Evolutionary conservation across 2,329 filamentous ascomycete species (phyloP).

Genomic region (Colletotrichum sidae): DNA sequence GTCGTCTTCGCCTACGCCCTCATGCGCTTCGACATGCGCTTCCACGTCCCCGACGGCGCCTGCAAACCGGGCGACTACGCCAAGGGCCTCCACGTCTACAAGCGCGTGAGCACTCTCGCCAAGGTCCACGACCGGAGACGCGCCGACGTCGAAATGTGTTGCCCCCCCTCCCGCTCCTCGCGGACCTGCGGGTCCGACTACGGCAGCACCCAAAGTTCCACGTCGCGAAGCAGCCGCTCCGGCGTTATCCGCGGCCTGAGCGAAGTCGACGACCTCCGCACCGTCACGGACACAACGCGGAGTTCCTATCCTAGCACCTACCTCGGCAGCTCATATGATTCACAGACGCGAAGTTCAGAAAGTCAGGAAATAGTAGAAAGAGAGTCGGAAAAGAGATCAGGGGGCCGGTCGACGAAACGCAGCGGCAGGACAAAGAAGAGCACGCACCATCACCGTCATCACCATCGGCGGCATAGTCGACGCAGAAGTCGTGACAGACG

Average conservation of each 20-base stretch:
- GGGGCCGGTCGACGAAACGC: conserved; percentile 2
- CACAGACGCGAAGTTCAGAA: conserved; percentile 6
- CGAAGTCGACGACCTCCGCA: conserved; percentile 3
- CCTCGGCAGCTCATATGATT: conserved; percentile 7
- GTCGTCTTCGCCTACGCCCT: conserved; percentile 76
- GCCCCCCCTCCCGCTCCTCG: no score
- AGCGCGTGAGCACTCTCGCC: conserved; percentile 32
- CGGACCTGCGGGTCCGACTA: no score
- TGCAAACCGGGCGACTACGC: conserved; percentile 65
- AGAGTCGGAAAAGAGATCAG: conserved; percentile 20
- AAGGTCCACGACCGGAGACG: not conserved
- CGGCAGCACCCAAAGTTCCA: conserved; percentile 36
- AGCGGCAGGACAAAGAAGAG: conserved; percentile 19
- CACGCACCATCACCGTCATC: conserved; percentile 1
- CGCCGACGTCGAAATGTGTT: not conserved
- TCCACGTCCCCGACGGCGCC: conserved; percentile 72
- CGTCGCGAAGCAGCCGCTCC: conserved; percentile 41
- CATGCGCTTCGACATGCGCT: conserved; percentile 78
- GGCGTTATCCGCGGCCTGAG: conserved; percentile 17
- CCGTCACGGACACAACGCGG: not conserved
- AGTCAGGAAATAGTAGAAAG: conserved; percentile 15
- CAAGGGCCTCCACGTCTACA: conserved; percentile 36
- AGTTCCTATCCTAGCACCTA: conserved; percentile 10
- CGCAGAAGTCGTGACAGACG: not conserved
- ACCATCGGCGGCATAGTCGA: not conserved